Percentiles rank a stretch among this genome's conserved stretches.
phyloP scores from a whole-genome alignment of 2,329 filamentous ascomycete genomes.

The Beauveria varroae region DNA sequence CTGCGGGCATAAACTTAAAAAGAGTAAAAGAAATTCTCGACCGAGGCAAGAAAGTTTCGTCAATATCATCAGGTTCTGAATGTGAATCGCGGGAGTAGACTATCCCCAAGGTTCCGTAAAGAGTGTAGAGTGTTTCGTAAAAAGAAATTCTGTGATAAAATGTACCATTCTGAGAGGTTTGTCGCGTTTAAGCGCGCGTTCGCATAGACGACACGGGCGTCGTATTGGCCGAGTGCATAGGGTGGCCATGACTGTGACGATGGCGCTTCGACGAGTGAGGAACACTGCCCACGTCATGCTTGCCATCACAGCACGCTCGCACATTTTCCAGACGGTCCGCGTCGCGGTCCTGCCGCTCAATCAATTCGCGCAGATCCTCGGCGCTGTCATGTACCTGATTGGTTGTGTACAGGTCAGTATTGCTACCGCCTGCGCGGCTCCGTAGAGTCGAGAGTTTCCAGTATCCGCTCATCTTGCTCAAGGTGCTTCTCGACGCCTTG shows the following conservation, averaged over 20 bases:
- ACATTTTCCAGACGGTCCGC: conserved; percentile 86
- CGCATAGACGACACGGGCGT: conserved; percentile 10
- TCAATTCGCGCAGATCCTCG: conserved; percentile 73
- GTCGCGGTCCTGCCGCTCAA: conserved; percentile 70
- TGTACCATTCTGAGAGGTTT: background rate
- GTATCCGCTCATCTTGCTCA: conserved; percentile 54
- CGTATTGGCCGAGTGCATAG: conserved; percentile 5
- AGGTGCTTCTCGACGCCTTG: conserved; percentile 36
- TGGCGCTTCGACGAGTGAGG: conserved; percentile 11
- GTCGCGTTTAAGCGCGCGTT: background rate
- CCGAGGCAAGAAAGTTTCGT: conserved; percentile 7
- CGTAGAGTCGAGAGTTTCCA: conserved; percentile 50
- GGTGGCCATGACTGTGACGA: conserved; percentile 10
- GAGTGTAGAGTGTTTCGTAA: conserved; percentile 11
- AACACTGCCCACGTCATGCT: conserved; percentile 26
- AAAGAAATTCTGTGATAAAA: background rate
- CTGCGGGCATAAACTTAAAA: conserved; percentile 1
- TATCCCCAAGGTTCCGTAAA: conserved; percentile 4
- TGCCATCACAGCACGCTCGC: conserved; percentile 93
- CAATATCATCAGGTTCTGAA: conserved; percentile 10
- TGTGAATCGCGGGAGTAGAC: background rate
- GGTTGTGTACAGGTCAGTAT: conserved; percentile 49
- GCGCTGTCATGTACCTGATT: conserved; percentile 66
- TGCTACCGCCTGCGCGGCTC: conserved; percentile 39
- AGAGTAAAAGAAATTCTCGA: background rate